Base-by-base conservation (phyloP, 2,329 filamentous ascomycete genomes). In the Penicillium sp. region DNA sequence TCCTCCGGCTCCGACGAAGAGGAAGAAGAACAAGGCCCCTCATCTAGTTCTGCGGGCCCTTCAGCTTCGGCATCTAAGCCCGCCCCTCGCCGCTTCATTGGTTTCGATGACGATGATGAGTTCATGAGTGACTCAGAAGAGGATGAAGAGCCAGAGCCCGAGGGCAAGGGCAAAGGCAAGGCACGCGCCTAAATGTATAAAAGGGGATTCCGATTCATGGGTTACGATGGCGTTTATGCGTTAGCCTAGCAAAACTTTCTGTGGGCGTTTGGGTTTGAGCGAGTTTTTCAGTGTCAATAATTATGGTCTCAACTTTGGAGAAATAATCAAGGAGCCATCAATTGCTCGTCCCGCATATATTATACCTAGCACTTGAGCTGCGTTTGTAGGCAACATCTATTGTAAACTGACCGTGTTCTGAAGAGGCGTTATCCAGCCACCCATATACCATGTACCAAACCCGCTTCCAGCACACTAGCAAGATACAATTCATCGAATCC, bases 71-170 rank as follows among this genome's bases (percentile, higher is more conserved):
- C 53, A 50, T 55, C 60, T 46, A 68, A 66, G 23, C 50, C 69
- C 19, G 65, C 70, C 2, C 63, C 71, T 6, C 63, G 74, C 48
- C 71, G 67, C 23, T 80, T 72, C 56, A 74, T 76, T 47, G 78
- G 78, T 1, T 80, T 80, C 51, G 78, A 80, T 56, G 77, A 79
- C 11, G 77, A 79, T 39, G 77, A 79, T 55, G 76, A 79, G 47
- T 74, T 76, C 40, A 75, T 76, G 67, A 76, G 72, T 50, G 75
- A 77, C 57, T 76, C 75, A 6, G 72, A 74, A 23, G 68, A 67
- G 7, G 62, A 42, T 24, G 62, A 42, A 26, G 62, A 65, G 21
- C 59, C 68, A 52, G 29, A 56, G 8, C 14, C 23, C n/a, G 66
- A 70, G 51, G 64, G 61, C 23, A 75, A 77, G 58, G 71, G 70